Conservation (phyloP, 352 stramenopile genomes). For the Globisporangium nodosum region DNA sequence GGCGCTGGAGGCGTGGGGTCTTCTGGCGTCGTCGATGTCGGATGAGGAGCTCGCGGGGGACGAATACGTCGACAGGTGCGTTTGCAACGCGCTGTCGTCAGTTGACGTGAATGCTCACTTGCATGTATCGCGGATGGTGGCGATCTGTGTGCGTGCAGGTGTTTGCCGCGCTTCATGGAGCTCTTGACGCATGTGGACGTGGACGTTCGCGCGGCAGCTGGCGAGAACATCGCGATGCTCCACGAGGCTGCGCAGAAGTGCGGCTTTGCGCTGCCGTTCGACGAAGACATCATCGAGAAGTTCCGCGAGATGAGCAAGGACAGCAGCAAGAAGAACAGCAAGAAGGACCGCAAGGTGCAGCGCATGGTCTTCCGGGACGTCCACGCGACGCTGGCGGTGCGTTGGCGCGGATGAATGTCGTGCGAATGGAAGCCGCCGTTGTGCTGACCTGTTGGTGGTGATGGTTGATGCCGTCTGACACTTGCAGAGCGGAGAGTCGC, state of each 20-base stretch:
- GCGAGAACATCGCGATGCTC: slow-evolving; percentile 83
- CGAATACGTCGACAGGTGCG: slow-evolving; percentile 56
- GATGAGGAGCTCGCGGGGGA: slow-evolving; percentile 49
- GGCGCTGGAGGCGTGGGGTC: slow-evolving; percentile 69
- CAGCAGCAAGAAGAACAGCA: slow-evolving; percentile 88
- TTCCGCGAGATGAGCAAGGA: slow-evolving; percentile 83
- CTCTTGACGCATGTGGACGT: slow-evolving; percentile 78
- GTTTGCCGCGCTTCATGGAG: slow-evolving; percentile 60
- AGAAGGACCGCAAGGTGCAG: slow-evolving; percentile 86
- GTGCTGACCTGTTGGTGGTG: not conserved
- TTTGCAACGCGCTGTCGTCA: not conserved
- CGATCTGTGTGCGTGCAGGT: slow-evolving; percentile 18
- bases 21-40: slow-evolving; percentile 55
- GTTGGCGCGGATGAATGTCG: slow-evolving; percentile 3
- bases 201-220: slow-evolving; percentile 70
- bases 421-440: no score
- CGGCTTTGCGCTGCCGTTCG: slow-evolving; percentile 39
- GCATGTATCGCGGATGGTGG: not conserved
- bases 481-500: slow-evolving; percentile 66
- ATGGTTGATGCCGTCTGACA: not conserved
- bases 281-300: slow-evolving; percentile 63
- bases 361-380: slow-evolving; percentile 82
- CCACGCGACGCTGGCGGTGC: slow-evolving; percentile 66
- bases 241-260: slow-evolving; percentile 61
- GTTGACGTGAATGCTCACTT: not conserved